These are phyloP conservation scores for Garcia nutans DNA, from an alignment of 345 rosid genomes.

Conservation along the genomic window DNA sequence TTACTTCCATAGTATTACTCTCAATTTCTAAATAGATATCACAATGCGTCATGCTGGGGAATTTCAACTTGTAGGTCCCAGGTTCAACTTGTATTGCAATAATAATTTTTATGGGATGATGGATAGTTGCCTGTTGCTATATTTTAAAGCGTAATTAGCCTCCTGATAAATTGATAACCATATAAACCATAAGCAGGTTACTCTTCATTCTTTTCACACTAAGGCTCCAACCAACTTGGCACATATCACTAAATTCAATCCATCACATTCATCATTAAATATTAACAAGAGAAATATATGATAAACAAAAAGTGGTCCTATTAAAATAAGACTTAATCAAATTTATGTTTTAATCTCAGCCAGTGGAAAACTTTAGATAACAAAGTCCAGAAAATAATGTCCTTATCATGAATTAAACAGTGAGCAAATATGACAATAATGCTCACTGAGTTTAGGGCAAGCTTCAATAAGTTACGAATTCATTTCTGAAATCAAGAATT, in stretches of 20 bases:
- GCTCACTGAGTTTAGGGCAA: not conserved
- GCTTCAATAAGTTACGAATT: not conserved
- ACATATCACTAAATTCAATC: not conserved
- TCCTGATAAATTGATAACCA: not conserved
- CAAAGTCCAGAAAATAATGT: not conserved
- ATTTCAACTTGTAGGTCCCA: not conserved
- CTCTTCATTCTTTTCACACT: not conserved
- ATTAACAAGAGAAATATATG: not conserved
- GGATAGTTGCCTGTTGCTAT: too few relatives aligned
- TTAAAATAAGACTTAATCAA: not conserved
- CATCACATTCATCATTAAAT: not conserved
- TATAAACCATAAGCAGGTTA: not conserved
- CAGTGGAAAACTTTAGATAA: not conserved
- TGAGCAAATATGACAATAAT: too few relatives aligned
- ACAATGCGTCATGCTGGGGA: not conserved
- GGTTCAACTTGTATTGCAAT: not conserved
- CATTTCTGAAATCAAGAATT: not conserved
- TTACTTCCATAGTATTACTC: not conserved
- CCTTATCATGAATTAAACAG: not conserved
- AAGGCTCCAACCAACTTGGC: not conserved
- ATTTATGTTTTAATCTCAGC: not conserved
- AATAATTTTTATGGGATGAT: not conserved
- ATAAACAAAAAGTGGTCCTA: not conserved
- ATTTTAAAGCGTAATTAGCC: not conserved
- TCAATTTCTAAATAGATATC: too few relatives aligned